These are phyloP conservation scores for Cercospora canescens DNA, from an alignment of 2,329 filamentous ascomycete genomes.

Conservation along the genomic window DNA sequence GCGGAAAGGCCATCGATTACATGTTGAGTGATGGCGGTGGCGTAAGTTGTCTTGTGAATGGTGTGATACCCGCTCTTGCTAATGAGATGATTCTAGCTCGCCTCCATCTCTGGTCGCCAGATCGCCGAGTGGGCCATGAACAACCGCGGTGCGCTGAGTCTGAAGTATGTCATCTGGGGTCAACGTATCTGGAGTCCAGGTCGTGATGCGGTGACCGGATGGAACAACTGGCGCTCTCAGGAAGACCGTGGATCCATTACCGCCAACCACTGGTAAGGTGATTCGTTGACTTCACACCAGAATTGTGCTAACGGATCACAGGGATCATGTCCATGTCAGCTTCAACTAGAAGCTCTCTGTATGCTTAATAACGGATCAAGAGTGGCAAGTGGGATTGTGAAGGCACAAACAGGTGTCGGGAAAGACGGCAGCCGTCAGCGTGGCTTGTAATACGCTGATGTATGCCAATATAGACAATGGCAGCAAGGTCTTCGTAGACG, in stretches of 20 bases:
- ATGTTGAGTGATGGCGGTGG: constrained; percentile 9
- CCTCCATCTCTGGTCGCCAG: constrained; percentile 3
- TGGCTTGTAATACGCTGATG: background rate
- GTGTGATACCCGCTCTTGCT: background rate
- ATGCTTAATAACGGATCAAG: background rate
- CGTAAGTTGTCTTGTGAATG: background rate
- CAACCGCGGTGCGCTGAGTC: background rate
- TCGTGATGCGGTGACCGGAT: background rate
- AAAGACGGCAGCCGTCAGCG: background rate
- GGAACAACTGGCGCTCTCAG: constrained; percentile 1
- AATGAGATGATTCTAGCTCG: background rate
- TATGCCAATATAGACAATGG: background rate
- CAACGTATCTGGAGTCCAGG: constrained; percentile 5
- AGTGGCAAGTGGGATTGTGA: background rate
- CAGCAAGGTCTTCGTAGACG: background rate
- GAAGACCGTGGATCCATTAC: constrained; percentile 4
- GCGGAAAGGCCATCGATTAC: constrained; percentile 9
- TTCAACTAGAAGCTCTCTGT: background rate
- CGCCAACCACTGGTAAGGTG: constrained; percentile 4
- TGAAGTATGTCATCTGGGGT: constrained; percentile 6
- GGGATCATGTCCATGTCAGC: constrained; percentile 9
- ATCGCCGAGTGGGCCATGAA: constrained; percentile 11
- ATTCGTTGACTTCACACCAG: too few species aligned
- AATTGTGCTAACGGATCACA: background rate
- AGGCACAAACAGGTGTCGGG: background rate